Evolutionary conservation across 495 filamentous ascomycete genomes (phyloP).

Genomic region (Xylaria acuta): DNA sequence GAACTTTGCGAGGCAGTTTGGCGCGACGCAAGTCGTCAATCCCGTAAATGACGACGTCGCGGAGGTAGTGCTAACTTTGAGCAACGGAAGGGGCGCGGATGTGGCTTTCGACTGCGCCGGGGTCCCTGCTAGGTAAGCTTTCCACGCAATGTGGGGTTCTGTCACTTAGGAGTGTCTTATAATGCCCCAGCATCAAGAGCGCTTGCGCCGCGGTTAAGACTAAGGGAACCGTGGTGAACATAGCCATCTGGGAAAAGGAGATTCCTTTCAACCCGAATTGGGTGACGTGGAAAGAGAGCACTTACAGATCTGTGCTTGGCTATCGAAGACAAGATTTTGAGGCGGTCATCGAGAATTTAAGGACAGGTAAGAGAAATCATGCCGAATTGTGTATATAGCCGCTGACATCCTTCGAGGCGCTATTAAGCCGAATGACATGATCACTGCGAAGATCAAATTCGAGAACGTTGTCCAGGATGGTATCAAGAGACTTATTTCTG

Average conservation of each 20-base stretch:
- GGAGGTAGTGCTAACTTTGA: constrained; percentile 51
- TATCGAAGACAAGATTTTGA: constrained; percentile 62
- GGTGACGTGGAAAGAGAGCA: constrained; percentile 53
- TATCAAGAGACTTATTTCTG: constrained; percentile 59
- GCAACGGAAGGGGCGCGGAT: constrained; percentile 57
- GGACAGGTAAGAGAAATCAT: constrained; percentile 43
- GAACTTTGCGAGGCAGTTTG: constrained; percentile 56
- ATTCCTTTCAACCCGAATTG: constrained; percentile 57
- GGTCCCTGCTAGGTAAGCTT: constrained; percentile 50
- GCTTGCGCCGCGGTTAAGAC: constrained; percentile 58
- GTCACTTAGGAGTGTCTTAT: background rate
- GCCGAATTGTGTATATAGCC: background rate
- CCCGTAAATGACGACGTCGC: constrained; percentile 60
- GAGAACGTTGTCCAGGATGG: constrained; percentile 64
- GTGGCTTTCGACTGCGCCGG: constrained; percentile 66
- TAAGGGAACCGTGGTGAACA: constrained; percentile 65
- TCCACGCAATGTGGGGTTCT: background rate
- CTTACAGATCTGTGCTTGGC: constrained; percentile 57
- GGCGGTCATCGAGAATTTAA: constrained; percentile 61
- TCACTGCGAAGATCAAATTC: constrained; percentile 61
- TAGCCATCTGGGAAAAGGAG: constrained; percentile 66
- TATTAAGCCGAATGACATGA: constrained; percentile 62
- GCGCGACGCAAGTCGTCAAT: constrained; percentile 62
- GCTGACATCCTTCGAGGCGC: constrained; percentile 44
- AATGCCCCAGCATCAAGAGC: constrained; percentile 44